Evolutionary conservation across 2,329 filamentous ascomycete genomes (phyloP), one percentile per base, ranked within the genome.

Genomic region (Aspergillus sp.): DNA sequence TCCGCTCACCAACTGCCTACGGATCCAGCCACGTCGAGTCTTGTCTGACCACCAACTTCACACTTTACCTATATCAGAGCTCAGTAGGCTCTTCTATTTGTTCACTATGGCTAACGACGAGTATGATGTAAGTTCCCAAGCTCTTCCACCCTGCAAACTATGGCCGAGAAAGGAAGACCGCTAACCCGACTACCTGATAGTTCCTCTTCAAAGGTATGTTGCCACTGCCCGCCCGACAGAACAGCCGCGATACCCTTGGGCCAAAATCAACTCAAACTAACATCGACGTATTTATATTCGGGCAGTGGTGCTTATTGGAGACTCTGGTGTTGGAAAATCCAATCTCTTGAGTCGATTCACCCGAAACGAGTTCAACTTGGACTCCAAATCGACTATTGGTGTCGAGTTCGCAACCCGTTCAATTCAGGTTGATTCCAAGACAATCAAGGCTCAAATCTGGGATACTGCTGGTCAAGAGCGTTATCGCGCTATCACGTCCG

Each of bases 381-480:
- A 99, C 81, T 96, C 93, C 78, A 98, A 99, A 87, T 98, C 95
- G 64, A 99, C 95, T 70, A 99, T 99, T 81, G 95, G 95, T 72
- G 95, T 99, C 78, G 95, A 99, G 81, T 99, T 99, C 77, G 95
- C 96, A 70, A 99, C 95, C 69, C 89, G 95, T 65, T 97, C 92
- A 68, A 99, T 99, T 76, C 93, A 98, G 81, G 95, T 99, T 73
- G 95, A 99, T 80, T 90, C 90, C 74, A 99, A 99, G 86, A 99
- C 95, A 64, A 99, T 99, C 87, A 99, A 99, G 85, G 95, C 95
- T 70, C 95, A 99, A 83, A 99, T 99, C 73, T 99, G 96, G 95
- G 95, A 99, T 83, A 99, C 95, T 59, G 95, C 95, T 67, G 95
- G 95, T 68, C 95, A 99, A 82, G 95, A 99, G 81, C 90, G 95